Percentiles rank a stretch among this genome's conserved stretches.
Evolutionary conservation across 2,329 filamentous ascomycete species (phyloP).

Genomic region (Clonostachys rosea): DNA sequence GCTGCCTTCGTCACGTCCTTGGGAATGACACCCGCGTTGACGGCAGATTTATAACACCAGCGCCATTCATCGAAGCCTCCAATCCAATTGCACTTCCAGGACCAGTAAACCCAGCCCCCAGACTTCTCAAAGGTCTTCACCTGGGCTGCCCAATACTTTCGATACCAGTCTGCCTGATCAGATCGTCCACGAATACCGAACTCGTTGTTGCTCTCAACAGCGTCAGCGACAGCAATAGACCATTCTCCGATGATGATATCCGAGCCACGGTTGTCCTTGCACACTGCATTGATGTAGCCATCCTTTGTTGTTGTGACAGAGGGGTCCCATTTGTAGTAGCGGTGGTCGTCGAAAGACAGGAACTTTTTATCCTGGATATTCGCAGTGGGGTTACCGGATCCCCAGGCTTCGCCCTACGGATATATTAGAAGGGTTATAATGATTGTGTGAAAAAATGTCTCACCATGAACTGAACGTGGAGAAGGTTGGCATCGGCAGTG

Average conservation of each 20-base stretch:
- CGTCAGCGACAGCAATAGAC: constrained; percentile 43
- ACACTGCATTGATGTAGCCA: constrained; percentile 44
- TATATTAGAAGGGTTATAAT: neutral
- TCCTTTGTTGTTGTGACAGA: constrained; percentile 20
- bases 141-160: constrained; percentile 52
- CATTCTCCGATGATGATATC: constrained; percentile 55
- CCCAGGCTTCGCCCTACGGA: constrained; percentile 30
- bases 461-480: constrained; percentile 49
- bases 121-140: constrained; percentile 47
- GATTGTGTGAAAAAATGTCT: constrained; percentile 8
- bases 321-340: constrained; percentile 50
- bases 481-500: constrained; percentile 30
- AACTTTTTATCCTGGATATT: constrained; percentile 33
- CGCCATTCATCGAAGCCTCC: constrained; percentile 37
- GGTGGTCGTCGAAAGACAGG: constrained; percentile 53
- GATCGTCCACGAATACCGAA: constrained; percentile 23
- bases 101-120: constrained; percentile 57
- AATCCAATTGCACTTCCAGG: constrained; percentile 42
- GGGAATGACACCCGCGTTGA: constrained; percentile 15
- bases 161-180: constrained; percentile 44
- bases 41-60: constrained; percentile 37
- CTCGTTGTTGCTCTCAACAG: constrained; percentile 34
- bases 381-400: constrained; percentile 46
- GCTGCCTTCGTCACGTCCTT: constrained; percentile 11
- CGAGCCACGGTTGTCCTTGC: constrained; percentile 36